These are phyloP conservation scores for Metschnikowia lochheadii DNA, from an alignment of 805 yeast species.

Conservation along the genomic window DNA sequence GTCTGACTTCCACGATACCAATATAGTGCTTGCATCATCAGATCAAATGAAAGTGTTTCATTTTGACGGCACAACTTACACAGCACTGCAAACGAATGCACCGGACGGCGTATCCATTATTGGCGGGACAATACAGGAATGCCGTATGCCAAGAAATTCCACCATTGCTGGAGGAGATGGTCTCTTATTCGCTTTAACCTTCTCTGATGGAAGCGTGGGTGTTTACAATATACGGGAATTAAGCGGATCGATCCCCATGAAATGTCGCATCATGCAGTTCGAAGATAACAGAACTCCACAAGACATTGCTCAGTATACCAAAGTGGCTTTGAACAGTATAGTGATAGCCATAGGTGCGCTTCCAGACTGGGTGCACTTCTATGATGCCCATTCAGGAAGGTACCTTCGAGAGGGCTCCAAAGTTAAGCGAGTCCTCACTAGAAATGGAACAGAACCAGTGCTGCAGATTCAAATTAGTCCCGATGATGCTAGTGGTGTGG, in stretches of 20 bases:
- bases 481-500: slow-evolving; percentile 14
- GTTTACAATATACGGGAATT: slow-evolving; percentile 40
- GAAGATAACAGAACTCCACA: slow-evolving; percentile 17
- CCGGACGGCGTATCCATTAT: slow-evolving; percentile 16
- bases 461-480: slow-evolving; percentile 16
- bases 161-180: slow-evolving; percentile 40
- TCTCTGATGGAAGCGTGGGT: slow-evolving; percentile 38
- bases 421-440: slow-evolving; percentile 13
- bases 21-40: slow-evolving; percentile 23
- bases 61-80: slow-evolving; percentile 5
- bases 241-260: slow-evolving; percentile 7
- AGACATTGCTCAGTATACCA: slow-evolving; percentile 23
- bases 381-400: slow-evolving; percentile 19
- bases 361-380: slow-evolving; percentile 18
- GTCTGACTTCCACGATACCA: slow-evolving; percentile 31
- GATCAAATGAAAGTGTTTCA: slow-evolving; percentile 23
- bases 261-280: slow-evolving; percentile 16
- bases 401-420: slow-evolving; percentile 17
- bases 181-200: slow-evolving; percentile 32
- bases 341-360: slow-evolving; percentile 23
- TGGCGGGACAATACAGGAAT: slow-evolving; percentile 13
- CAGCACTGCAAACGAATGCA: slow-evolving; percentile 5
- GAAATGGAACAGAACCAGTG: slow-evolving; percentile 13
- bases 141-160: slow-evolving; percentile 14
- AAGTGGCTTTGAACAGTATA: slow-evolving; percentile 32